phyloP scores from a whole-genome alignment of 768 basidiomycete genomes.

The Auricularia sp. region DNA sequence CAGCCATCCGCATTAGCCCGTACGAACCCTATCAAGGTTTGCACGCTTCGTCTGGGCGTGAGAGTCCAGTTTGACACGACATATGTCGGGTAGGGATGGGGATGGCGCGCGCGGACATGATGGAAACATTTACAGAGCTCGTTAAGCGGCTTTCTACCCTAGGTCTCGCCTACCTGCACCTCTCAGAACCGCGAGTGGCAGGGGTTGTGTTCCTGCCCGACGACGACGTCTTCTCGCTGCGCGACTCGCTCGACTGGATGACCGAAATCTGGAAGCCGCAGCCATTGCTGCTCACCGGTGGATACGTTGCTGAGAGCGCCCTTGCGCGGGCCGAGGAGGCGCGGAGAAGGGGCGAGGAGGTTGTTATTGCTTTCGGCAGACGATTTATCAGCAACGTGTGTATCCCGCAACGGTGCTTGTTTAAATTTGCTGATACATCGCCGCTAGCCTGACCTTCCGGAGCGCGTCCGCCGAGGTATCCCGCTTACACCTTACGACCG shows the following conservation, averaged over 20 bases:
- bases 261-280: not conserved
- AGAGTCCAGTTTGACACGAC: not conserved
- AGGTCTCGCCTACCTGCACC: constrained; percentile 40
- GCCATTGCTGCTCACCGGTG: constrained; percentile 24
- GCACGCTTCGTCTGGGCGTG: not conserved
- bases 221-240: not conserved
- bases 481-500: constrained; percentile 10
- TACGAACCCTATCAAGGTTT: not conserved
- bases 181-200: constrained; percentile 28
- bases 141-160: constrained; percentile 32
- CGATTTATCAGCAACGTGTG: constrained; percentile 31
- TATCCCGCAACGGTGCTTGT: not conserved
- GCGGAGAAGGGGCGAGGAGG: constrained; percentile 8
- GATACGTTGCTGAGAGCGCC: constrained; percentile 33
- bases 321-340: constrained; percentile 26
- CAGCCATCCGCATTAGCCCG: constrained; percentile 48
- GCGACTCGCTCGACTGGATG: not conserved
- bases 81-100: constrained; percentile 14
- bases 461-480: constrained; percentile 10
- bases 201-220: not conserved
- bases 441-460: constrained; percentile 13
- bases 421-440: not conserved
- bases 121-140: constrained; percentile 44
- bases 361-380: constrained; percentile 30
- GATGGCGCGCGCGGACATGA: constrained; percentile 39